Evolutionary conservation across 106 monocot genomes (phyloP).

Genomic region (Agapanthus africanus): DNA sequence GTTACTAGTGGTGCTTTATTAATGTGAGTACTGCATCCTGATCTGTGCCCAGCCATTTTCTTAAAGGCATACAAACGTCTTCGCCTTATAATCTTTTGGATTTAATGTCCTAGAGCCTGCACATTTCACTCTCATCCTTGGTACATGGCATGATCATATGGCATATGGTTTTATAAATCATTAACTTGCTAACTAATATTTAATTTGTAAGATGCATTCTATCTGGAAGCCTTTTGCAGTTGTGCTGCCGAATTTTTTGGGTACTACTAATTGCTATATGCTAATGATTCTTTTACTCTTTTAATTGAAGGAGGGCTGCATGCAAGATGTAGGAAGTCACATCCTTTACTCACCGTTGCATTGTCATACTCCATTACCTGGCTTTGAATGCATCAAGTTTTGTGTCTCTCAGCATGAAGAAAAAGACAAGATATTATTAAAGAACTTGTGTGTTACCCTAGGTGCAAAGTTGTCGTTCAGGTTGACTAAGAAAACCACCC

Average conservation of each 20-base stretch:
- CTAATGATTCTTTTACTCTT: conserved; percentile 7
- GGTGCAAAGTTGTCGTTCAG: conserved; percentile 81
- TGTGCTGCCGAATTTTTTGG: not conserved
- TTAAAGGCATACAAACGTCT: too few relatives aligned
- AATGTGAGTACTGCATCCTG: not conserved
- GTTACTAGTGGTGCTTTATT: not conserved
- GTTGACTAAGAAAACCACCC: conserved; percentile 66
- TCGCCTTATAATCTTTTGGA: not conserved
- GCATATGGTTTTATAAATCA: not conserved
- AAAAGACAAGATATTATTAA: conserved; percentile 71
- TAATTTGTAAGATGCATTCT: not conserved
- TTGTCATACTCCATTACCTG: conserved; percentile 76
- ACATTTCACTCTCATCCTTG: not conserved
- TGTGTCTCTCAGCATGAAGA: conserved; percentile 92
- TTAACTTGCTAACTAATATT: not conserved
- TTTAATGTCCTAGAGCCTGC: not conserved
- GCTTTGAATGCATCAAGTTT: conserved; percentile 65
- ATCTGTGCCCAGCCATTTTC: not conserved
- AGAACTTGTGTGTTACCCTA: conserved; percentile 68
- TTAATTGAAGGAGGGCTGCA: conserved; percentile 75
- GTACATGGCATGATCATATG: not conserved
- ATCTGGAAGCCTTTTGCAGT: not conserved
- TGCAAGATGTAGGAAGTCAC: conserved; percentile 75
- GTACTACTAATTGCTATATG: conserved; percentile 1
- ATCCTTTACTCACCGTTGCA: conserved; percentile 76